Evolutionary conservation across 1,284 basidiomycete genomes (phyloP), one percentile per base, ranked within the genome.

Genomic region (Cryptococcus wingfieldii): DNA sequence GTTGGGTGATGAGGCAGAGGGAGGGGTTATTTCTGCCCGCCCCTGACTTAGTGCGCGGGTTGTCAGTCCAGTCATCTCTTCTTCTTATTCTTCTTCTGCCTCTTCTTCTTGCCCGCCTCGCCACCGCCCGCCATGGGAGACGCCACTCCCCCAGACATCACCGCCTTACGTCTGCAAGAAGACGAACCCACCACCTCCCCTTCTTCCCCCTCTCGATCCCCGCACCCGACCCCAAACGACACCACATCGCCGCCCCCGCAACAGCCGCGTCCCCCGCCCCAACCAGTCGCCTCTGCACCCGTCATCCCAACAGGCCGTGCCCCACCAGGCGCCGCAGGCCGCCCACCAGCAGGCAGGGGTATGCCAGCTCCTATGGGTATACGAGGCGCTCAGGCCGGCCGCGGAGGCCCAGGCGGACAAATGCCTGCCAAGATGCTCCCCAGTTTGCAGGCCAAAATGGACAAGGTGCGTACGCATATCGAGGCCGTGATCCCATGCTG

Each of bases 391-490:
- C 37, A 39, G 5, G 69, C 66, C n/a, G 61, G 55, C 8, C 50
- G 54, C 52, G 61, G 58, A 31, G 63, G 59, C 47, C 54, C 61
- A 48, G 61, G 55, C 19, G 64, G 61, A 45, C 67, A 66, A 42
- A 70, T 73, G 66, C 72, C 68, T 44, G 71, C 64, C 19, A 66
- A 70, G 41, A 65, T 95, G 60, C 93, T 94, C 0, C 90, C 93
- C 0, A 84, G 86, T 51, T 81, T 98, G 53, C 91, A 93, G 71
- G 90, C 90, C 58, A 96, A 94, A 80, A 89, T 97, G 84, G 89
- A 89, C 52, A 89, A 65, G 63, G 71, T 72, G 54, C 53, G 72
- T 65, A 1, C n/a, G 5, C 37, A 25, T 37, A 23, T 19, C 47
- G 8, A 18, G 12, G 23, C 27, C 14, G 16, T 10, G 46, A 13